phyloP scores from a whole-genome alignment of 1,139 yeast species.

The Scheffersomyces parashehatae region DNA sequence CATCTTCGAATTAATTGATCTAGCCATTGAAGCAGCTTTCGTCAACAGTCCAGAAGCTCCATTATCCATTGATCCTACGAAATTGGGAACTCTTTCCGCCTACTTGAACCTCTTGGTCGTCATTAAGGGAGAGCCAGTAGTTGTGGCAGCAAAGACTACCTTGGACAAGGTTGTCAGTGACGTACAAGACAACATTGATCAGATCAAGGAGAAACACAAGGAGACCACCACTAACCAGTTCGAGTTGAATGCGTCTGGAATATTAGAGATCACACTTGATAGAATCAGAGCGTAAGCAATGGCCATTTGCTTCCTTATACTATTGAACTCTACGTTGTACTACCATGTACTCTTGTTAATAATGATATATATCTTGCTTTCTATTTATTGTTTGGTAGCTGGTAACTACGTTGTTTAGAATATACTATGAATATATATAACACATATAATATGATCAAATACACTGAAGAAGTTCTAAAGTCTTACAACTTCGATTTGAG shows the following conservation, averaged over 20 bases:
- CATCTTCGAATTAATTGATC: conserved; percentile 40
- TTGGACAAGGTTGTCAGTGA: conserved; percentile 20
- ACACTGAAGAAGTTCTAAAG: too few relatives aligned
- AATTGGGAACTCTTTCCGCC: conserved; percentile 49
- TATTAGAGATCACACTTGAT: conserved; percentile 43
- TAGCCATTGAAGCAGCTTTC: conserved; percentile 34
- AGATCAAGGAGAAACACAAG: conserved; percentile 14
- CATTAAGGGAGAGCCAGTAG: conserved; percentile 28
- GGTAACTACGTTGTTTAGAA: not conserved
- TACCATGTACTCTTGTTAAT: not conserved
- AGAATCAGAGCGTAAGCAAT: conserved; percentile 19
- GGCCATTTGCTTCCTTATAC: not conserved
- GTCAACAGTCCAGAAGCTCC: conserved; percentile 10
- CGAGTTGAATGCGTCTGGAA: conserved; percentile 37
- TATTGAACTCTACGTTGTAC: not conserved
- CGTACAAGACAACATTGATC: conserved; percentile 15
- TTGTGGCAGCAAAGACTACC: conserved; percentile 17
- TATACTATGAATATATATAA: too few relatives aligned
- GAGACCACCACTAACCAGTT: conserved; percentile 13
- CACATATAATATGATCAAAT: too few relatives aligned
- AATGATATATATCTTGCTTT: too few relatives aligned
- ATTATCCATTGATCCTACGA: conserved; percentile 21
- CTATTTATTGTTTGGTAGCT: not conserved
- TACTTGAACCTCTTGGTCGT: conserved; percentile 57
- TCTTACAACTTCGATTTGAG: too few relatives aligned